Evolutionary conservation across 805 yeast species (phyloP).

Genomic region (Metschnikowia baotianmanensis): DNA sequence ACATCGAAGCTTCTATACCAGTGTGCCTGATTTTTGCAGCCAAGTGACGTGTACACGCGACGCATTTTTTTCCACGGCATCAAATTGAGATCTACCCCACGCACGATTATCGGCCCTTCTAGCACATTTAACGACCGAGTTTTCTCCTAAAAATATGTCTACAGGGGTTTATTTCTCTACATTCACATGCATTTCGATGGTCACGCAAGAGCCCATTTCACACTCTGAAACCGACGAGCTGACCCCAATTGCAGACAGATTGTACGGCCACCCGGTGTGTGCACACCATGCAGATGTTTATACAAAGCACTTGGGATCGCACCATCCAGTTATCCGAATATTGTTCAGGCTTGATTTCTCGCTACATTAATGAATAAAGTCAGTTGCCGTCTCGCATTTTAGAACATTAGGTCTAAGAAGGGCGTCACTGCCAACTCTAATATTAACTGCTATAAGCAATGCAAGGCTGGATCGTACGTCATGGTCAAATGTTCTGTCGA

Average conservation of each 20-base stretch:
- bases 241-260: slow-evolving; percentile 7
- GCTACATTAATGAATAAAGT: slow-evolving; percentile 44
- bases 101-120: no score
- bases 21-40: no score
- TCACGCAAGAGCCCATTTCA: no score
- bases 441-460: slow-evolving; percentile 38
- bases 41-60: no score
- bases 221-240: no score
- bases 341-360: slow-evolving; percentile 44
- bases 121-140: no score
- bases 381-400: slow-evolving; percentile 43
- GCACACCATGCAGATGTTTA: slow-evolving; percentile 13
- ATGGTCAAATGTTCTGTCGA: slow-evolving; percentile 33
- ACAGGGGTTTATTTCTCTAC: no score
- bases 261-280: slow-evolving; percentile 16
- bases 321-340: slow-evolving; percentile 38
- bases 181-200: no score
- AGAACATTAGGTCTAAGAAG: slow-evolving; percentile 36
- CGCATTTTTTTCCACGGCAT: no score
- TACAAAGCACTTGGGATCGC: slow-evolving; percentile 29
- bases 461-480: slow-evolving; percentile 30
- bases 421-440: slow-evolving; percentile 47
- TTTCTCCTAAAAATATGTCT: no score
- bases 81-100: no score
- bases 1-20: no score